Percentiles rank a stretch among this genome's conserved stretches.
Conservation (phyloP, 495 filamentous ascomycete species). For the Penicillium coprophilum region DNA sequence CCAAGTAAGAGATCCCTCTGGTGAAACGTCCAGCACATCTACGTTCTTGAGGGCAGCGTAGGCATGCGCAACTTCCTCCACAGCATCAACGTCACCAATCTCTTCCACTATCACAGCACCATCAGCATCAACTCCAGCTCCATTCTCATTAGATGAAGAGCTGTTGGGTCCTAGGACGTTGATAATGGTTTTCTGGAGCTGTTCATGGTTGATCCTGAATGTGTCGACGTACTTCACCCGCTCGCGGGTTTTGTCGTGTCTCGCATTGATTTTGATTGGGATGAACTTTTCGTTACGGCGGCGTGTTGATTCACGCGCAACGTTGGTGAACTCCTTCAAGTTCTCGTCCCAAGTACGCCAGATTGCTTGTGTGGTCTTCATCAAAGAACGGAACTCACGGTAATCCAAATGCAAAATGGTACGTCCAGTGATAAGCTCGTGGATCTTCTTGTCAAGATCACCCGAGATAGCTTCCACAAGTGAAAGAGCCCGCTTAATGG, state of each 20-base stretch:
- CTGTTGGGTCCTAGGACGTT: constrained; percentile 82
- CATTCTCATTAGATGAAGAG: constrained; percentile 45
- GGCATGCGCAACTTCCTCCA: constrained; percentile 90
- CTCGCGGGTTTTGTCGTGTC: constrained; percentile 82
- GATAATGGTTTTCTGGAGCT: constrained; percentile 91
- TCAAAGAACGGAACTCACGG: constrained; percentile 79
- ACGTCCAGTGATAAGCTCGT: constrained; percentile 78
- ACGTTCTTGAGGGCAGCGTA: constrained; percentile 92
- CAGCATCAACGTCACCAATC: constrained; percentile 97
- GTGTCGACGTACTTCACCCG: constrained; percentile 88
- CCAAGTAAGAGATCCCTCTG: constrained; percentile 86
- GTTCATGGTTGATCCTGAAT: constrained; percentile 94
- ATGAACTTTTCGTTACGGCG: constrained; percentile 96
- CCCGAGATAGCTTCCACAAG: constrained; percentile 98
- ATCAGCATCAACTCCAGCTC: constrained; percentile 47
- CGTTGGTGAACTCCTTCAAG: constrained; percentile 95
- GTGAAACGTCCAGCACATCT: constrained; percentile 88
- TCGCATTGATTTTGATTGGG: constrained; percentile 87
- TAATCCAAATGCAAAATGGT: constrained; percentile 90
- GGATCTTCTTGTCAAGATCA: constrained; percentile 83
- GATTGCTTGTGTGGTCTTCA: constrained; percentile 78
- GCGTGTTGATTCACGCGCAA: constrained; percentile 88
- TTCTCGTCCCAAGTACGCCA: constrained; percentile 94
- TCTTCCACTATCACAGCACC: constrained; percentile 78
- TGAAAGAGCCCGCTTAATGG: constrained; percentile 83